Evolutionary conservation across 2,329 filamentous ascomycete genomes (phyloP), one percentile per base, ranked within the genome.

Genomic region (Xylaria sp.): DNA sequence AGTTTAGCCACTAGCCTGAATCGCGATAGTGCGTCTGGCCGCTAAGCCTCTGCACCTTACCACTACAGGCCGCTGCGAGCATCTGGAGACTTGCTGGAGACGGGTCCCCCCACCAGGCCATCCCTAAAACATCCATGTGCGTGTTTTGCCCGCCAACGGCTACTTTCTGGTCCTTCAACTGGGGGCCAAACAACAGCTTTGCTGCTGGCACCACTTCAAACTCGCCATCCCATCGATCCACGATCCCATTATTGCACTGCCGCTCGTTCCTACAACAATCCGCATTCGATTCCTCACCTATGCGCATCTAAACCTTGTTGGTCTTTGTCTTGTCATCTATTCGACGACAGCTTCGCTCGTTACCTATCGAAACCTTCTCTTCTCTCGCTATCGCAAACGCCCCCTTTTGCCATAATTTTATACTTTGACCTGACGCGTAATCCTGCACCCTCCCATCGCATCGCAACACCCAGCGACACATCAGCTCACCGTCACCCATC

Each of bases 341-440:
- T 58, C 53, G 42, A 42, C 33, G 68, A 69, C 59, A 59, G 46
- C 53, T 58, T 66, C 68, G 60, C 57, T 71, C 68, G 68, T 59
- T 71, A 68, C 59, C 58, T n/a, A 59, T 63, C 54, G 31, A 60
- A 42, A n/a, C 15, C 20, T 71, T 70, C 68, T 26, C 59, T 71
- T 68, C 68, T 65, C 46, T 66, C 38, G 56, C 68, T 66, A 26
- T 61, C 54, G 66, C 68, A 57, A 46, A 28, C 28, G 28, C 59
- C 63, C 59, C 66, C 57, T 53, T 69, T 71, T 60, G 57, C 38
- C n/a, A 61, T 68, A 64, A 63, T 56, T 69, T 63, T 67, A 61
- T 64, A 69, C 66, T 69, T 69, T 59, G 20, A 48, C 61, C 56
- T 31, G 68, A 71, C 68, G 66, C 68, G 68, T 71, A 71, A 71